Evolutionary conservation across 345 rosid species (phyloP).

Genomic region (Schrenkiella parvula): DNA sequence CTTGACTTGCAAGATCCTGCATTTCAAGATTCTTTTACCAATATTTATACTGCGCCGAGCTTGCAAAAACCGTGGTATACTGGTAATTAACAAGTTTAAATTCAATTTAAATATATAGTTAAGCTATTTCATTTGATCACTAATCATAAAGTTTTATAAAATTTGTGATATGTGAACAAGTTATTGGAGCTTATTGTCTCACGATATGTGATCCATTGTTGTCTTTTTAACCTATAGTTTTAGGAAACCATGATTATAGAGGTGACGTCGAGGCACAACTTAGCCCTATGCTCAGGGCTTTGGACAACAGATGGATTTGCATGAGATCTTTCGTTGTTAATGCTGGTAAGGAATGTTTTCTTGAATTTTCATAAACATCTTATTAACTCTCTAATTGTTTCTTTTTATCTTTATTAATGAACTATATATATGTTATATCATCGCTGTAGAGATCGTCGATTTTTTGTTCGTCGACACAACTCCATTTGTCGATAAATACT

Average conservation of each 20-base stretch:
- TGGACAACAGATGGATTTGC: constrained; percentile 52
- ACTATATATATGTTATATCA: neutral
- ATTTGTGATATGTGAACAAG: neutral
- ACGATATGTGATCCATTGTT: neutral
- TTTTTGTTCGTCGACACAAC: constrained; percentile 60
- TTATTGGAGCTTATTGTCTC: neutral
- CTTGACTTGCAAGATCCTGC: constrained; percentile 32
- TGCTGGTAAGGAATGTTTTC: constrained; percentile 31
- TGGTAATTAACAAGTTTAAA: constrained; percentile 20
- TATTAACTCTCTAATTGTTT: neutral
- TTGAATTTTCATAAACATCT: neutral
- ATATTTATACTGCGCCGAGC: constrained; percentile 38
- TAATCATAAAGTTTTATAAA: neutral
- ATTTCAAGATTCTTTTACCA: constrained; percentile 36
- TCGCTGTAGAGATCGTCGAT: constrained; percentile 41
- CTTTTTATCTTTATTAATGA: neutral
- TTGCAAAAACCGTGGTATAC: constrained; percentile 45
- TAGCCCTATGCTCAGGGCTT: constrained; percentile 36
- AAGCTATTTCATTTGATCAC: neutral
- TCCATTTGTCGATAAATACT: constrained; percentile 54
- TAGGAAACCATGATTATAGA: constrained; percentile 58
- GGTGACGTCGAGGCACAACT: constrained; percentile 55
- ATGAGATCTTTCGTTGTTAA: constrained; percentile 42
- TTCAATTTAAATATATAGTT: neutral
- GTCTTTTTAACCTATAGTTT: constrained; percentile 25